Conservation (phyloP, 148 eudicot genomes). For the Fagopyrum tataricum region DNA sequence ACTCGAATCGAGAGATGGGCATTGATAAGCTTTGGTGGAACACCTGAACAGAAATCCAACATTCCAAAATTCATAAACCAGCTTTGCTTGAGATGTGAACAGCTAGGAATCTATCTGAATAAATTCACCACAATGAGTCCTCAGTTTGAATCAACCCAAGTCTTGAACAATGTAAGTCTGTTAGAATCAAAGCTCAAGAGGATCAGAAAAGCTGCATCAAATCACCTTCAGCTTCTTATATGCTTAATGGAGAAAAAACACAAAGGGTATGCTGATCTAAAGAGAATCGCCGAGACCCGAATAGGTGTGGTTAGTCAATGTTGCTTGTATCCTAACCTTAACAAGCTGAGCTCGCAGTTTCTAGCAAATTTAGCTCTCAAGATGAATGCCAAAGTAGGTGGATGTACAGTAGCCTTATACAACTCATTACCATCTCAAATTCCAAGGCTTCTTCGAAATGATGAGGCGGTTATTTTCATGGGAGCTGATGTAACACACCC, state of each 20-base stretch:
- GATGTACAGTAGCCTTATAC: constrained; percentile 77
- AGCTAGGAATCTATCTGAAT: constrained; percentile 70
- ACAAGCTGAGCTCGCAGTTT: constrained; percentile 58
- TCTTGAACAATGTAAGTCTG: constrained; percentile 52
- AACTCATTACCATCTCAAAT: constrained; percentile 68
- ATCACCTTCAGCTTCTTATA: constrained; percentile 66
- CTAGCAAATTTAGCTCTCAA: constrained; percentile 83
- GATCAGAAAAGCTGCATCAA: constrained; percentile 44
- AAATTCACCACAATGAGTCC: constrained; percentile 42
- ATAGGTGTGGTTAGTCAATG: constrained; percentile 84
- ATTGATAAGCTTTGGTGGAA: constrained; percentile 78
- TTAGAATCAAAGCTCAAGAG: constrained; percentile 62
- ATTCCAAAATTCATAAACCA: constrained; percentile 64
- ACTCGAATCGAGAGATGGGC: constrained; percentile 72
- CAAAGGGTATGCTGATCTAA: constrained; percentile 87
- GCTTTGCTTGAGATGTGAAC: constrained; percentile 65
- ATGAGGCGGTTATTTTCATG: constrained; percentile 79
- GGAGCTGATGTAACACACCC: constrained; percentile 97
- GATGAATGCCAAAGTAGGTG: constrained; percentile 92
- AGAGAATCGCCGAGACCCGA: constrained; percentile 80
- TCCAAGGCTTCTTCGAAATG: constrained; percentile 47
- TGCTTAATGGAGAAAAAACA: constrained; percentile 92
- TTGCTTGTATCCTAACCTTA: constrained; percentile 71
- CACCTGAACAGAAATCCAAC: constrained; percentile 46
- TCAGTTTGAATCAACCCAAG: constrained; percentile 71